phyloP scores from a whole-genome alignment of 768 basidiomycete genomes.

The Tulasnella calospora region DNA sequence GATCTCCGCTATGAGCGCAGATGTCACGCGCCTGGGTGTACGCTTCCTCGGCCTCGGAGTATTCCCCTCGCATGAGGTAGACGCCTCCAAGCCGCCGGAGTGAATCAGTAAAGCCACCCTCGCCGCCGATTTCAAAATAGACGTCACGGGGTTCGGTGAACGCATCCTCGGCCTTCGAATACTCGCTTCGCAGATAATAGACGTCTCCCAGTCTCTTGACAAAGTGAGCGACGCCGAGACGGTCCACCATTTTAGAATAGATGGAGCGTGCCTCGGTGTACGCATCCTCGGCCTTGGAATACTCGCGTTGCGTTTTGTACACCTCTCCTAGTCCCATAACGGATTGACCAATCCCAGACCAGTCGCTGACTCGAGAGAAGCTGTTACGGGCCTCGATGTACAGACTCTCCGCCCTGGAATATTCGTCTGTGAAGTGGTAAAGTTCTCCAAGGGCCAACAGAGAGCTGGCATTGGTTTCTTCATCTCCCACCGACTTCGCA shows the following conservation, averaged over 20 bases:
- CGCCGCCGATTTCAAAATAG: too few species aligned
- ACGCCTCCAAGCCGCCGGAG: too few species aligned
- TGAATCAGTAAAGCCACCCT: too few species aligned
- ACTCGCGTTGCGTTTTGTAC: neutral
- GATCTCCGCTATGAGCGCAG: too few species aligned
- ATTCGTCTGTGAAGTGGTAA: neutral
- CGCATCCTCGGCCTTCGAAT: too few species aligned
- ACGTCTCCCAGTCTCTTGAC: neutral
- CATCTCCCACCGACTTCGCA: neutral
- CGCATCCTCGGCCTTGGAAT: neutral
- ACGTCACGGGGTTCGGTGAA: too few species aligned
- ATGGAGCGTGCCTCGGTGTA: neutral
- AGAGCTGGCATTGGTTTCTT: neutral
- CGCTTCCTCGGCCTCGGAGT: too few species aligned
- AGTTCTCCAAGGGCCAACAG: neutral
- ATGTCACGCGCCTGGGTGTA: too few species aligned
- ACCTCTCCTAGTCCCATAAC: neutral
- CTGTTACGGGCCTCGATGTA: neutral
- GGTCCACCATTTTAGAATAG: neutral
- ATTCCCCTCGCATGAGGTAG: too few species aligned
- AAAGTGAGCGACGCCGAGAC: neutral
- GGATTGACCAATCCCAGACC: neutral
- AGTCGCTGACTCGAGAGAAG: neutral
- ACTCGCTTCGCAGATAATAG: too few species aligned
- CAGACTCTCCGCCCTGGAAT: neutral